Conservation (phyloP, 2,329 filamentous ascomycete species). For the Clathrospora elynae region DNA sequence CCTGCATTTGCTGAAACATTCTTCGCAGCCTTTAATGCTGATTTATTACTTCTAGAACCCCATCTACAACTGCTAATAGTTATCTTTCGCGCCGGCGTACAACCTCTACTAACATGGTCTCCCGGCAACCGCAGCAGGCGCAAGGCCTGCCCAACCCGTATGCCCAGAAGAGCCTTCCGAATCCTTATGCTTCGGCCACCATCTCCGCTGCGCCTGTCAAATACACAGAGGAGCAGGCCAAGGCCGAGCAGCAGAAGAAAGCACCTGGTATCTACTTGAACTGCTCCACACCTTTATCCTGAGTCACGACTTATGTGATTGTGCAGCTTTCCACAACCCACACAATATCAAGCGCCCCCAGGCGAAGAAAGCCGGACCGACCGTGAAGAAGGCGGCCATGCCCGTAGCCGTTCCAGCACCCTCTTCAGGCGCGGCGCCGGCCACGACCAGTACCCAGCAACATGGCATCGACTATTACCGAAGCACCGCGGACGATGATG, state of each 20-base stretch:
- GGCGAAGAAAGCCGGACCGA: slow-evolving; percentile 30
- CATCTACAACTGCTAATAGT: no score
- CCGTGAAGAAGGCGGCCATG: slow-evolving; percentile 34
- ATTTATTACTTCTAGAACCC: not conserved
- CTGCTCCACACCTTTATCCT: slow-evolving; percentile 25
- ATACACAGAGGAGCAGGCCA: slow-evolving; percentile 39
- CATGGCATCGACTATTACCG: slow-evolving; percentile 61
- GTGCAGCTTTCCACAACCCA: slow-evolving; percentile 41
- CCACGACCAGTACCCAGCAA: slow-evolving; percentile 21
- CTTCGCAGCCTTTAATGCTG: not conserved
- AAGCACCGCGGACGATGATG: slow-evolving; percentile 81
- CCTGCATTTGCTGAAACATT: not conserved
- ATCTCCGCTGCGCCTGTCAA: slow-evolving; percentile 38
- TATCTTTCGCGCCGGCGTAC: slow-evolving; percentile 13
- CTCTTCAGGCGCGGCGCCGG: slow-evolving; percentile 21
- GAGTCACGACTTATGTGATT: slow-evolving; percentile 36
- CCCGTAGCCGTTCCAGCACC: slow-evolving; percentile 23
- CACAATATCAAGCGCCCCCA: slow-evolving; percentile 43
- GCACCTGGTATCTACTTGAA: slow-evolving; percentile 41
- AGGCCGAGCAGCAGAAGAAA: slow-evolving; percentile 40
- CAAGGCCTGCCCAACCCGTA: slow-evolving; percentile 37
- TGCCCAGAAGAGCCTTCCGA: slow-evolving; percentile 31
- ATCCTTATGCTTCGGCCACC: slow-evolving; percentile 35
- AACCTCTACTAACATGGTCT: slow-evolving; percentile 28
- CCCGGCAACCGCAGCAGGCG: slow-evolving; percentile 31